These are phyloP conservation scores for Achlya hypogyna DNA, from an alignment of 352 stramenopile species.

Conservation along the genomic window DNA sequence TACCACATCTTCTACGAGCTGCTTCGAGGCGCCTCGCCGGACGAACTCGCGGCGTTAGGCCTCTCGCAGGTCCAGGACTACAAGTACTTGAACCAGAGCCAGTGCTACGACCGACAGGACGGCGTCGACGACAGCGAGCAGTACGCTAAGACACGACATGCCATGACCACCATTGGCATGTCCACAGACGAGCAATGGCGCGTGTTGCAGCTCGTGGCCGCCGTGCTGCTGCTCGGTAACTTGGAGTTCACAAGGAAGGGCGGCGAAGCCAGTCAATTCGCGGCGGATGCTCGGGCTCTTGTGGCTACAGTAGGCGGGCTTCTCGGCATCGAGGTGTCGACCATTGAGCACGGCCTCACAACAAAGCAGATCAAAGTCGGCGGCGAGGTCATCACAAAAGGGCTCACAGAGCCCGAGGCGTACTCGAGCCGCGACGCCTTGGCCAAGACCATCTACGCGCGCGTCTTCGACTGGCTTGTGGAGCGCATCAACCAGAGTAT, in stretches of 20 bases:
- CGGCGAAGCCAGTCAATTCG: neutral
- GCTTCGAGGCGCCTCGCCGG: constrained; percentile 50
- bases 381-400: too few species aligned
- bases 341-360: constrained; percentile 53
- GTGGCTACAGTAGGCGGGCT: neutral
- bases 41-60: constrained; percentile 40
- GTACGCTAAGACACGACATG: constrained; percentile 55
- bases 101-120: constrained; percentile 60
- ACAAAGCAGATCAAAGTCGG: constrained; percentile 47
- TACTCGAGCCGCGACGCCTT: constrained; percentile 22
- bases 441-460: constrained; percentile 28
- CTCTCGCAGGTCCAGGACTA: constrained; percentile 48
- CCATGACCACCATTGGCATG: constrained; percentile 83
- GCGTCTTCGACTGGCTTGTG: constrained; percentile 33
- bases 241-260: constrained; percentile 57
- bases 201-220: constrained; percentile 75
- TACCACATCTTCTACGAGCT: constrained; percentile 99
- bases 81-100: constrained; percentile 79
- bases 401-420: constrained; percentile 25
- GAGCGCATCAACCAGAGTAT: constrained; percentile 32
- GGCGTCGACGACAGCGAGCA: constrained; percentile 74
- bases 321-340: constrained; percentile 21
- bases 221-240: constrained; percentile 83
- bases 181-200: constrained; percentile 57
- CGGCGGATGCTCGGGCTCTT: constrained; percentile 66